Evolutionary conservation across 2,329 filamentous ascomycete genomes (phyloP).

Genomic region (Alternaria triticina): DNA sequence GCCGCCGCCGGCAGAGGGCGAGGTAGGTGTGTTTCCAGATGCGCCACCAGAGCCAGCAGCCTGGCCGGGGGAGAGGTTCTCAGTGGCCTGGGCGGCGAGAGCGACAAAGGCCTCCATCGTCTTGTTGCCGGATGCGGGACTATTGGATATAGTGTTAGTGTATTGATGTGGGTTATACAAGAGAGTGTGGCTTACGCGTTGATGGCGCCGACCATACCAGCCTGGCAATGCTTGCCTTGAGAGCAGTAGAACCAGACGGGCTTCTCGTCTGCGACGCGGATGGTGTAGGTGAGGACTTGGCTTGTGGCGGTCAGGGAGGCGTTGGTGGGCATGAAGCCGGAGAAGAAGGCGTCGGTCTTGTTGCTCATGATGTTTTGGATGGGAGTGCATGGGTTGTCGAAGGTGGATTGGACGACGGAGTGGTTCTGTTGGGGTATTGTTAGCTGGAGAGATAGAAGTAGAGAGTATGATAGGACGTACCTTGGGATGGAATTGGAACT

Average conservation of each 20-base stretch:
- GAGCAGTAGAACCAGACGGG: conserved; percentile 84
- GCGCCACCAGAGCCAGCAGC: conserved; percentile 24
- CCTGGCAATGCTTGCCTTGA: conserved; percentile 75
- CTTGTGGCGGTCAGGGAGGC: conserved; percentile 25
- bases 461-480: conserved; percentile 28
- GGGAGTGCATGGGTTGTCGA: conserved; percentile 72
- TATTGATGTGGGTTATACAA: neutral
- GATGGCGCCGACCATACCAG: conserved; percentile 77
- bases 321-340: conserved; percentile 68
- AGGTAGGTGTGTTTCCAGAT: conserved; percentile 12
- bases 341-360: conserved; percentile 65
- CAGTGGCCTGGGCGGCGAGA: conserved; percentile 48
- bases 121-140: conserved; percentile 43
- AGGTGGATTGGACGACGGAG: conserved; percentile 79
- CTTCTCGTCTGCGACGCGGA: conserved; percentile 70
- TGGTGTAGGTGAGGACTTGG: conserved; percentile 70
- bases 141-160: conserved; percentile 26
- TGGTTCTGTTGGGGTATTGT: conserved; percentile 63
- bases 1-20: conserved; percentile 6
- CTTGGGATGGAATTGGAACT: conserved; percentile 61
- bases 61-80: conserved; percentile 52
- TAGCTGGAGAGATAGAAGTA: conserved; percentile 7
- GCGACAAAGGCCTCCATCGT: conserved; percentile 43
- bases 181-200: conserved; percentile 65
- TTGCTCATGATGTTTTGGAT: conserved; percentile 55